A percentile compares a stretch with the other conserved stretches of the same genome.
Conservation (phyloP, 2,329 filamentous ascomycete species). For the Venturia nashicola region DNA sequence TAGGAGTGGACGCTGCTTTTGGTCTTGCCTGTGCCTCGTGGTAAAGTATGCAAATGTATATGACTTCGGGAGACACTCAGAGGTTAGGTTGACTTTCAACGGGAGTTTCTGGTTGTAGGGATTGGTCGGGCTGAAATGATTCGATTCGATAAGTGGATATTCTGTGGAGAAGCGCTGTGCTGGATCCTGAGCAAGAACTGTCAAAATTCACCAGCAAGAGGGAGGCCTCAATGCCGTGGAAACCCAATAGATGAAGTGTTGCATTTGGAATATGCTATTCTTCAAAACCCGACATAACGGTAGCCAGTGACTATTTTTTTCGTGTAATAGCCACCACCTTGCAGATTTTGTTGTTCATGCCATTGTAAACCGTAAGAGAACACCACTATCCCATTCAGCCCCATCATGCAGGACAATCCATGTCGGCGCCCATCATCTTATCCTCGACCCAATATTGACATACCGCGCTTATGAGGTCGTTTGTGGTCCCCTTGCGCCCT, state of each 20-base stretch:
- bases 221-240: not conserved
- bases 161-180: not conserved
- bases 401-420: not conserved
- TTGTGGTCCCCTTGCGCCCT: slow-evolving; percentile 60
- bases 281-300: not conserved
- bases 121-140: not conserved
- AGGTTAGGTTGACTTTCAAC: too few species aligned
- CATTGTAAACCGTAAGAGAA: slow-evolving; percentile 2
- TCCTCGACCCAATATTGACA: not conserved
- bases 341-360: slow-evolving; percentile 2
- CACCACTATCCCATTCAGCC: not conserved
- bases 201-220: not conserved
- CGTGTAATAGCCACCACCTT: not conserved
- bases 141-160: not conserved
- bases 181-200: not conserved
- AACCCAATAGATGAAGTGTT: not conserved
- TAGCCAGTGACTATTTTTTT: not conserved
- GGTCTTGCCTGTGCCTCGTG: too few species aligned
- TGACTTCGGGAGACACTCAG: too few species aligned
- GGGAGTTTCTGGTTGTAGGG: too few species aligned
- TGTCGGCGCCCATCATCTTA: not conserved
- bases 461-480: not conserved
- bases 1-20: too few species aligned
- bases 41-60: too few species aligned
- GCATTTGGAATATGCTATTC: not conserved